Evolutionary conservation across 495 filamentous ascomycete genomes (phyloP), one percentile per base, ranked within the genome.

Genomic region (Aspergillus carlsbadensis): DNA sequence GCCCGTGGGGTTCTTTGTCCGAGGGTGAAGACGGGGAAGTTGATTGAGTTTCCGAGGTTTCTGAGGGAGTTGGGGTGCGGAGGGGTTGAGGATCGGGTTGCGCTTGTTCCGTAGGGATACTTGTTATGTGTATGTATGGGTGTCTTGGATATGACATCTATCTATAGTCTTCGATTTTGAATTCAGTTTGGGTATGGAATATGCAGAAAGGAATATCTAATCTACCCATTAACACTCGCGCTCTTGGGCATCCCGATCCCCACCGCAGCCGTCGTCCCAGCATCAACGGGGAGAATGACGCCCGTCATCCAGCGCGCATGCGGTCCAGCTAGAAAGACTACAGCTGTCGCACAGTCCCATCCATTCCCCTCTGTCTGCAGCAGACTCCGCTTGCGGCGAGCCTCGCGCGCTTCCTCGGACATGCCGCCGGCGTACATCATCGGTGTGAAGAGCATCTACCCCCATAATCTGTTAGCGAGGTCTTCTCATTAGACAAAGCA

Each of bases 371-470:
- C 81, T 6, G 76, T 80, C 0, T 67, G 67, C n/a, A 84, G 61
- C 31, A 85, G 64, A 62, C 78, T 84, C 35, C 77, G 60, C 34
- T 72, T 70, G 29, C 67, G 73, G 26, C 82, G 62, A 18, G 76
- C 72, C 36, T 75, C 69, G 50, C 82, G 57, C 6, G 68, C 65
- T 53, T 82, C 76, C 18, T 75, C 68, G 24, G 65, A 78, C 77
- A 84, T 82, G 0, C 78, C 80, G 6, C 70, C 66, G 2, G 63
- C 70, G 56, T 79, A 79, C 71, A 84, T 79, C 81, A 84, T 84
- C 0, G 82, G 80, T n/a, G 80, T 84, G 51, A 78, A 85, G 5
- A 85, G 68, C 78, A 83, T 83, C 52, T 54, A 44, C 4, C 18
- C 8, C 10, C 34, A 14, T 26, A 10, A 8, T 18, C 2, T 18